phyloP scores from a whole-genome alignment of 1,284 basidiomycete species.

The Ganoderma lucidum region DNA sequence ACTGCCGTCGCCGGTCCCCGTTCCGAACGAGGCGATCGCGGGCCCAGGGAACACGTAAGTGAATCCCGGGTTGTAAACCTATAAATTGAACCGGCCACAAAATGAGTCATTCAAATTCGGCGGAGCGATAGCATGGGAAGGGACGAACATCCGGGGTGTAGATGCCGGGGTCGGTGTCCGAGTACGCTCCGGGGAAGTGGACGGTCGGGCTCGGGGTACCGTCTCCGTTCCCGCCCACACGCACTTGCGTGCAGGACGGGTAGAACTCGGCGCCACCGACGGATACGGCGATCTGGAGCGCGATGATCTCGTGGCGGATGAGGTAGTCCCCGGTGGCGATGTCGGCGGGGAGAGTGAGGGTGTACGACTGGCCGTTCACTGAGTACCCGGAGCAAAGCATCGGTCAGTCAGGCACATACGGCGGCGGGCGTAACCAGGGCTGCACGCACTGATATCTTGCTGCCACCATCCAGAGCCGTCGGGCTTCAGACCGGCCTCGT shows the following conservation, averaged over 20 bases:
- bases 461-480: slow-evolving; percentile 46
- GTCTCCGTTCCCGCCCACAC: slow-evolving; percentile 57
- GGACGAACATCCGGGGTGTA: slow-evolving; percentile 31
- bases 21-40: slow-evolving; percentile 27
- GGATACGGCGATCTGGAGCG: slow-evolving; percentile 63
- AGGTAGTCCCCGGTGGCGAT: slow-evolving; percentile 73
- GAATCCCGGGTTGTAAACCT: slow-evolving; percentile 44
- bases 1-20: neutral
- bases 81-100: no score
- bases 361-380: slow-evolving; percentile 49
- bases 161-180: slow-evolving; percentile 68
- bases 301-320: slow-evolving; percentile 75
- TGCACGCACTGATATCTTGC: slow-evolving; percentile 49
- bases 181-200: slow-evolving; percentile 70
- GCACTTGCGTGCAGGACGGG: slow-evolving; percentile 69
- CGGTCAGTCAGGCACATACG: slow-evolving; percentile 35
- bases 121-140: no score
- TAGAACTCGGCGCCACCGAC: slow-evolving; percentile 75
- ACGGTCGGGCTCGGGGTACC: slow-evolving; percentile 56
- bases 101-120: neutral
- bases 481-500: slow-evolving; percentile 49
- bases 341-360: slow-evolving; percentile 60
- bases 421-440: slow-evolving; percentile 51
- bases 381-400: neutral
- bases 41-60: slow-evolving; percentile 48